phyloP scores from a whole-genome alignment of 2,329 filamentous ascomycete species.

The Aureobasidium subglaciale region DNA sequence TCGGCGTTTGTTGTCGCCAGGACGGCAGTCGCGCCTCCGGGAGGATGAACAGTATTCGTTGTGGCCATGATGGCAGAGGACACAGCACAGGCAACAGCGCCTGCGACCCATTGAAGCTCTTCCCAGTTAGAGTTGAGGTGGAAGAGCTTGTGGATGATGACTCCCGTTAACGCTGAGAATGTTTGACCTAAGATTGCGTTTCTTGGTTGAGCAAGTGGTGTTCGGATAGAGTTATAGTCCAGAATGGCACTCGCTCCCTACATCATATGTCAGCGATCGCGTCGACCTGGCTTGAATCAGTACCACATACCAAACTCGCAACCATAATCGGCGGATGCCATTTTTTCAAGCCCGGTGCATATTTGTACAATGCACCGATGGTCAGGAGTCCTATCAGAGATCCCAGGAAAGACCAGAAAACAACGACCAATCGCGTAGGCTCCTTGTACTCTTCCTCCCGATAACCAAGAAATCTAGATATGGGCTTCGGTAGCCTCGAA shows the following conservation, averaged over 20 bases:
- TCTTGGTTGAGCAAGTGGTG: conserved; percentile 42
- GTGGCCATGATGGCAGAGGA: conserved; percentile 40
- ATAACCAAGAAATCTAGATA: conserved; percentile 59
- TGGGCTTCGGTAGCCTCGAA: conserved; percentile 53
- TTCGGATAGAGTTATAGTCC: conserved; percentile 41
- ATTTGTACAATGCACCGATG: conserved; percentile 36
- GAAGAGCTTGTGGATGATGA: conserved; percentile 40
- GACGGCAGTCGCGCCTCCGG: conserved; percentile 43
- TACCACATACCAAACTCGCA: conserved; percentile 33
- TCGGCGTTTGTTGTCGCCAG: conserved; percentile 36
- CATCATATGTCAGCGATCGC: conserved; percentile 1
- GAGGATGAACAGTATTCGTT: conserved; percentile 44
- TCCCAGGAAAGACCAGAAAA: conserved; percentile 37
- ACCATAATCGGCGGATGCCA: conserved; percentile 38
- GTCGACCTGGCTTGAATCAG: neutral
- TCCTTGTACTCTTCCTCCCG: conserved; percentile 32
- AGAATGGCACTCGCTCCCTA: conserved; percentile 42
- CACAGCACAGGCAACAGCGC: conserved; percentile 36
- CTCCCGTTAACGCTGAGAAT: conserved; percentile 38
- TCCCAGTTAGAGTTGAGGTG: conserved; percentile 31
- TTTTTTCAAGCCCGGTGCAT: conserved; percentile 30
- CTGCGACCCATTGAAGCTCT: conserved; percentile 38
- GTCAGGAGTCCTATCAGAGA: conserved; percentile 38
- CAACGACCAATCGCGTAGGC: conserved; percentile 36
- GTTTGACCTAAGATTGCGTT: conserved; percentile 41